Evolutionary conservation across 331 rosid genomes (phyloP).

Genomic region (Erythrophleum ivorense): DNA sequence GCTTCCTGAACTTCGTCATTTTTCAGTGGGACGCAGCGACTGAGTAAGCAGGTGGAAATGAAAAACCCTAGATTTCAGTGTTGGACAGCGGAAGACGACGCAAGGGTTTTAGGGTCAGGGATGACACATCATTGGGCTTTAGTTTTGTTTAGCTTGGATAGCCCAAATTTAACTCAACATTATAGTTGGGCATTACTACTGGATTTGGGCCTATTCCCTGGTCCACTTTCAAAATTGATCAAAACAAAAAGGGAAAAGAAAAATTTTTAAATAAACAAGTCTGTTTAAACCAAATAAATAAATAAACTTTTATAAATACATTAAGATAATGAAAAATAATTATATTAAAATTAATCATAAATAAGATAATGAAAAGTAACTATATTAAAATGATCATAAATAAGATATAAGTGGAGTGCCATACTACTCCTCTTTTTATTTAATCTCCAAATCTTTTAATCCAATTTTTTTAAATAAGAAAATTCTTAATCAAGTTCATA

Average conservation of each 20-base stretch:
- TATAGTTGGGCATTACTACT: neutral
- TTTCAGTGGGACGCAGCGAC: neutral
- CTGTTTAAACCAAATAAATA: neutral
- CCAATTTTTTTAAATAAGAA: no score
- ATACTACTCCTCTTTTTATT: no score
- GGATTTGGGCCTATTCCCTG: neutral
- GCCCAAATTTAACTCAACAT: neutral
- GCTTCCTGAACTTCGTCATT: conserved; percentile 95
- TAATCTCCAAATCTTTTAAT: no score
- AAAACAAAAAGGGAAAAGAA: no score
- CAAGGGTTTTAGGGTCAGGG: conserved; percentile 19
- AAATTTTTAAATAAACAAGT: neutral
- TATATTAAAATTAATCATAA: neutral
- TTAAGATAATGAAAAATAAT: no score
- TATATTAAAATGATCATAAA: no score
- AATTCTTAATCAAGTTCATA: no score
- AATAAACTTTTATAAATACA: no score
- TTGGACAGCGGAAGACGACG: neutral
- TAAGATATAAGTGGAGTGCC: no score
- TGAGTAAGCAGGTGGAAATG: conserved; percentile 11
- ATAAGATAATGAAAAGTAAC: neutral
- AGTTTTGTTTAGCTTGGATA: neutral
- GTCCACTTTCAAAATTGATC: neutral
- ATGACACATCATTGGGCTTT: neutral
- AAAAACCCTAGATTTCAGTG: conserved; percentile 30